Evolutionary conservation across 768 basidiomycete species (phyloP), one percentile per base, ranked within the genome.

Genomic region (Suillus fuscotomentosus): DNA sequence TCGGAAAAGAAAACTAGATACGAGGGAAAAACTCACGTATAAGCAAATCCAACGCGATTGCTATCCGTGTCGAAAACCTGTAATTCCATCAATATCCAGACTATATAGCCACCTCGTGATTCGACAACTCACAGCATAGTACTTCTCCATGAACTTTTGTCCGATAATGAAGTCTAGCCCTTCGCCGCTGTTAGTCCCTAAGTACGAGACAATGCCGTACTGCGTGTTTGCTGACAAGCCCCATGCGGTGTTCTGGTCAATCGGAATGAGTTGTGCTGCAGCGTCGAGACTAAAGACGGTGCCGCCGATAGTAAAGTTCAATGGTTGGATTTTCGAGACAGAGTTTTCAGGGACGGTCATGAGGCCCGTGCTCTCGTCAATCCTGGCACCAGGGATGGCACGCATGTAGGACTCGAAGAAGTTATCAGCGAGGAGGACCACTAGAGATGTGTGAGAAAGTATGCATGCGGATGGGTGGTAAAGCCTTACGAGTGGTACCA

Each of bases 11-110:
- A 0, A 9, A 5, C 41, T 36, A 36, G 13, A 38, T 39, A n/a
- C 51, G 2, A 2, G 2, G 61, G 10, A 3, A 62, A n/a, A n/a
- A 69, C 71, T 67, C 20, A 73, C 71, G 70, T 73, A 62, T 66
- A 53, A 10, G 68, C 68, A 50, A 71, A 71, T 27, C 71, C 71
- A 55, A 71, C 50, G 5, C 64, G 69, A 14, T 64, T 62, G 1
- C 59, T 61, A 20, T 73, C 71, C 22, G 60, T 8, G 51, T 73
- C 71, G 22, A 73, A 73, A 5, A 72, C 66, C 72, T 72, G 34
- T 10, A 34, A 20, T 0, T 5, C 22, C 27, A 53, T 45, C 55
- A 24, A 11, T 27, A 57, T 9, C 56, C 15, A 9, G 9, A 31
- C 27, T 27, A 17, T 24, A 41, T 2, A 11, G 39, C 15, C 24